Evolutionary conservation across 306 rosid genomes (phyloP).

Genomic region (Sicyos edulis): DNA sequence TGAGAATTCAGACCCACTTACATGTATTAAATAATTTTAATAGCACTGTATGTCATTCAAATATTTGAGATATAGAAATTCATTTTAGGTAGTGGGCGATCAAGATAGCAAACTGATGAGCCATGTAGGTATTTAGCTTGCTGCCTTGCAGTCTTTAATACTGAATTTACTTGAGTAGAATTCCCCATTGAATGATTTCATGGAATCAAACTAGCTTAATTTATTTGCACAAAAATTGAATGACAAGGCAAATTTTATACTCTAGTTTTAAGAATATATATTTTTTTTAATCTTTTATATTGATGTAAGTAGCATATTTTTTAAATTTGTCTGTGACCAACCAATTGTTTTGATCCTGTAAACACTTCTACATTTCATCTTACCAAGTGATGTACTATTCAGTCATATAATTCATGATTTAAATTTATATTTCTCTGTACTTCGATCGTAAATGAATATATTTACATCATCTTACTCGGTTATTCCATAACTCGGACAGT

Average conservation of each 20-base stretch:
- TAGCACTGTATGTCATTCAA: neutral
- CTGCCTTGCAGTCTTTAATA: neutral
- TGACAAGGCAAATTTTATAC: neutral
- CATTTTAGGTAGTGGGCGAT: neutral
- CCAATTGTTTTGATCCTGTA: neutral
- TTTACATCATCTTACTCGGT: neutral
- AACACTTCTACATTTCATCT: neutral
- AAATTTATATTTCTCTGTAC: neutral
- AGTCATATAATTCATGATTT: neutral
- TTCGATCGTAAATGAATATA: neutral
- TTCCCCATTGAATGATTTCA: slow-evolving; percentile 4
- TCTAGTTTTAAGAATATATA: neutral
- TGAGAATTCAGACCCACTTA: neutral
- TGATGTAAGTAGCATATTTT: neutral
- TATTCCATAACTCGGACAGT: neutral
- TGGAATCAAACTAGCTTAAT: slow-evolving; percentile 2
- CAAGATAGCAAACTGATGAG: neutral
- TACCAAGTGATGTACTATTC: neutral
- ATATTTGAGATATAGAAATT: neutral
- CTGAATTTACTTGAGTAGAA: neutral
- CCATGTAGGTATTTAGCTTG: neutral
- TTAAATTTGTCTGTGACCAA: neutral
- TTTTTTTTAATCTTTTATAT: neutral
- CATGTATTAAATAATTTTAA: neutral
- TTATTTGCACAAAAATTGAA: neutral